Evolutionary conservation across 2,329 filamentous ascomycete species (phyloP).

Genomic region (Myriosclerotinia curreyana): DNA sequence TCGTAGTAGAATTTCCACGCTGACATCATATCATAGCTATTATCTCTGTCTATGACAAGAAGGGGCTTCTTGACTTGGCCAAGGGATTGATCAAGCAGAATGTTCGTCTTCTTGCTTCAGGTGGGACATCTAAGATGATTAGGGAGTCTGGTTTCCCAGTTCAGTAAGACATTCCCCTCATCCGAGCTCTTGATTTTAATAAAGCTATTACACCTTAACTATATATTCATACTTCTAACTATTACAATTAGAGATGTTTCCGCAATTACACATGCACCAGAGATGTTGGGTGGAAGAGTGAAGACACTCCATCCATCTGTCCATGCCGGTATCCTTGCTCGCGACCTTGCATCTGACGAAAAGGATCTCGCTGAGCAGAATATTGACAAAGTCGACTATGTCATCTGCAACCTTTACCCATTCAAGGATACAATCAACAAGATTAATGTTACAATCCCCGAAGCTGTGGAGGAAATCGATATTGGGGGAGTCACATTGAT

Average conservation of each 20-base stretch:
- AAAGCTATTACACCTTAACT: not conserved
- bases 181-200: slow-evolving; percentile 35
- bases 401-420: slow-evolving; percentile 97
- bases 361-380: slow-evolving; percentile 94
- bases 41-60: slow-evolving; percentile 98
- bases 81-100: slow-evolving; percentile 86
- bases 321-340: slow-evolving; percentile 79
- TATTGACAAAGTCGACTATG: slow-evolving; percentile 91
- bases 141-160: slow-evolving; percentile 93
- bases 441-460: slow-evolving; percentile 92
- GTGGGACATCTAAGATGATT: slow-evolving; percentile 94
- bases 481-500: slow-evolving; percentile 97
- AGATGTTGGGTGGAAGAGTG: slow-evolving; percentile 89
- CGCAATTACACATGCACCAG: slow-evolving; percentile 91
- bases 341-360: slow-evolving; percentile 91
- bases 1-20: slow-evolving; percentile 2
- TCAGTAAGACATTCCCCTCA: slow-evolving; percentile 57
- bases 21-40: slow-evolving; percentile 59
- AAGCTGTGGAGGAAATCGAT: slow-evolving; percentile 98
- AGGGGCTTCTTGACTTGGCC: slow-evolving; percentile 84
- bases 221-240: slow-evolving; percentile 13
- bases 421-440: slow-evolving; percentile 99
- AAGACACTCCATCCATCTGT: slow-evolving; percentile 96
- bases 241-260: slow-evolving; percentile 75
- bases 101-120: slow-evolving; percentile 90